Evolutionary conservation across 306 rosid genomes (phyloP).

Genomic region (Luffa aegyptiaca): DNA sequence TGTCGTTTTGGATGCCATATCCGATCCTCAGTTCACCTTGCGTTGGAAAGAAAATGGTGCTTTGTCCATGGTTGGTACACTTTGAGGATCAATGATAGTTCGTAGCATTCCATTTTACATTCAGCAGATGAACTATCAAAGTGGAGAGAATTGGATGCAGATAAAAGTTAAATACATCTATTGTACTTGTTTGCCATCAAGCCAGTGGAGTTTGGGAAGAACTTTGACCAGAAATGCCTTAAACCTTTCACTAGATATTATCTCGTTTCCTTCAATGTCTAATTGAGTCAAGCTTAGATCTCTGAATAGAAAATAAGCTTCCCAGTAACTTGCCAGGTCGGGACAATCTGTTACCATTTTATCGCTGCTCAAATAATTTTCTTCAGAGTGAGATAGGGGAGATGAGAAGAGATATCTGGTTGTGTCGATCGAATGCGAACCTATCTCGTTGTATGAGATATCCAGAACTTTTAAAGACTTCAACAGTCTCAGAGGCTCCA

Average conservation of each 20-base stretch:
- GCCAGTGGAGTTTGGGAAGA: slow-evolving; percentile 40
- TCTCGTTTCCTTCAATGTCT: slow-evolving; percentile 42
- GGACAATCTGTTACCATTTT: slow-evolving; percentile 20
- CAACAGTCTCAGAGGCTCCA: slow-evolving; percentile 54
- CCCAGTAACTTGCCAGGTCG: slow-evolving; percentile 40
- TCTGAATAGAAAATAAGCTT: slow-evolving; percentile 55
- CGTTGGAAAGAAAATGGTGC: not conserved
- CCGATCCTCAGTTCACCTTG: not conserved
- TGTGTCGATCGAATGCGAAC: slow-evolving; percentile 57
- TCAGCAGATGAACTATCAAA: not conserved
- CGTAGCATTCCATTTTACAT: not conserved
- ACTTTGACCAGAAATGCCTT: slow-evolving; percentile 44
- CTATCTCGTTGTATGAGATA: slow-evolving; percentile 63
- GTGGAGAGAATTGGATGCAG: not conserved
- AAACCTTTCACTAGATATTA: slow-evolving; percentile 48
- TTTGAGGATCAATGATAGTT: not conserved
- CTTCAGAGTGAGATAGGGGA: slow-evolving; percentile 62
- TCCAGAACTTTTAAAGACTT: slow-evolving; percentile 57
- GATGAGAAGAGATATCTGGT: slow-evolving; percentile 62
- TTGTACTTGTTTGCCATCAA: slow-evolving; percentile 31
- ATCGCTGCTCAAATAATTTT: slow-evolving; percentile 33
- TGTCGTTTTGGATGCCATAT: not conserved
- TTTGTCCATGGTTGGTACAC: not conserved
- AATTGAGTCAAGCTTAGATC: slow-evolving; percentile 52
- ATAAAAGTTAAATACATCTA: not conserved